These are phyloP conservation scores for Metschnikowia amazonensis DNA, from an alignment of 805 yeast species.

Conservation along the genomic window DNA sequence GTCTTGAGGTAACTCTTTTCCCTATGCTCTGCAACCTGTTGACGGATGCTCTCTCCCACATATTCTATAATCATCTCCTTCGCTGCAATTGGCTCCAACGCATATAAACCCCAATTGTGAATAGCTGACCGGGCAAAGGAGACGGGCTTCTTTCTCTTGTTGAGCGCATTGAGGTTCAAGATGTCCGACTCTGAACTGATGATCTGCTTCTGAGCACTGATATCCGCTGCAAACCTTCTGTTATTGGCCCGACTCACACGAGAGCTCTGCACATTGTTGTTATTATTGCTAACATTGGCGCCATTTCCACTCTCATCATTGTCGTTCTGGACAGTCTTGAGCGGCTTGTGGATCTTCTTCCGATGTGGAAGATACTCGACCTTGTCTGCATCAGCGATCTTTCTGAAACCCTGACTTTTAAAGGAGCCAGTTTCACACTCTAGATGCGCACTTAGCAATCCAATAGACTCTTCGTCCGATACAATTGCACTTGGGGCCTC, in stretches of 20 bases:
- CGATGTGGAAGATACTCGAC: constrained; percentile 80
- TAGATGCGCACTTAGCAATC: constrained; percentile 27
- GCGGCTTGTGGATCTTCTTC: constrained; percentile 61
- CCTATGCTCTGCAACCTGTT: constrained; percentile 89
- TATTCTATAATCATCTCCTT: constrained; percentile 97
- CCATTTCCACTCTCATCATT: constrained; percentile 38
- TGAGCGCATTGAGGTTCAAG: constrained; percentile 77
- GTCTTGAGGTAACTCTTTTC: constrained; percentile 81
- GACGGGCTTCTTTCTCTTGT: constrained; percentile 88
- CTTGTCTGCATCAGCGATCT: constrained; percentile 70
- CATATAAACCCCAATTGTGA: constrained; percentile 97
- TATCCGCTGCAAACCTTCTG: constrained; percentile 85
- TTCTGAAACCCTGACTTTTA: constrained; percentile 67
- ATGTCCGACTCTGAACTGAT: constrained; percentile 81
- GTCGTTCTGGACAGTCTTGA: constrained; percentile 67
- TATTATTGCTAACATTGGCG: constrained; percentile 7
- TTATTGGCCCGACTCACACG: constrained; percentile 83
- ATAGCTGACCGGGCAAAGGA: constrained; percentile 96
- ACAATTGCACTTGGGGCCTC: constrained; percentile 18
- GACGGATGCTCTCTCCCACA: constrained; percentile 92
- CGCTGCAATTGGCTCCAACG: constrained; percentile 91
- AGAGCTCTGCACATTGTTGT: constrained; percentile 56
- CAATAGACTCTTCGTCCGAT: constrained; percentile 27
- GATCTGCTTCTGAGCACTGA: constrained; percentile 72
- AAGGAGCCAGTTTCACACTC: constrained; percentile 56